These are phyloP conservation scores for Colletotrichum theobromicola DNA, from an alignment of 2,329 filamentous ascomycete genomes.

Conservation along the genomic window DNA sequence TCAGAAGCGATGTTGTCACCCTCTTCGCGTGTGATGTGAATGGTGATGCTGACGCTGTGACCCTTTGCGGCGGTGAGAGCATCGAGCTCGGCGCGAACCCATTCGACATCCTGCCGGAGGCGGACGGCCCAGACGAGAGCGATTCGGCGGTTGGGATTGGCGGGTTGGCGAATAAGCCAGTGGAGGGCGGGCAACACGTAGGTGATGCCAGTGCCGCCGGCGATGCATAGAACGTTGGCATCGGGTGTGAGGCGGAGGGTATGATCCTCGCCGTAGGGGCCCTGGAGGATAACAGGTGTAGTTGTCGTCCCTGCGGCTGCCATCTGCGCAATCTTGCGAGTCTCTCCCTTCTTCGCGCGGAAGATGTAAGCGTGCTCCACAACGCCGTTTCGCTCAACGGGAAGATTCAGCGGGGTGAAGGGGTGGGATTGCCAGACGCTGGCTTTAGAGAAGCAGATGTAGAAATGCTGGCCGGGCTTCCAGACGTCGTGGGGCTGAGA, in stretches of 20 bases:
- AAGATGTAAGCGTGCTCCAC: constrained; percentile 62
- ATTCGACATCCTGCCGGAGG: constrained; percentile 28
- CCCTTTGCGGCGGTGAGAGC: neutral
- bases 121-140: constrained; percentile 68
- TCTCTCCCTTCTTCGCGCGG: constrained; percentile 64
- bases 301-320: constrained; percentile 33
- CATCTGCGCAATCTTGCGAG: constrained; percentile 56
- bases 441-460: constrained; percentile 68
- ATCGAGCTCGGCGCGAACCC: neutral
- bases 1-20: neutral
- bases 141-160: constrained; percentile 35
- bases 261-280: constrained; percentile 63
- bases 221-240: constrained; percentile 44
- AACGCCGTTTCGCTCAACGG: constrained; percentile 41
- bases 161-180: constrained; percentile 1
- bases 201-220: constrained; percentile 45
- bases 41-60: neutral
- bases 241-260: constrained; percentile 45
- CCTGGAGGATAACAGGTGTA: constrained; percentile 64
- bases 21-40: neutral
- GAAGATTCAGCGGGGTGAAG: constrained; percentile 67
- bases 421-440: constrained; percentile 77
- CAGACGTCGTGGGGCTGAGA: constrained; percentile 65
- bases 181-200: constrained; percentile 48
- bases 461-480: constrained; percentile 75